Conservation (phyloP, 1,284 basidiomycete genomes). For the Trametes polyzona region DNA sequence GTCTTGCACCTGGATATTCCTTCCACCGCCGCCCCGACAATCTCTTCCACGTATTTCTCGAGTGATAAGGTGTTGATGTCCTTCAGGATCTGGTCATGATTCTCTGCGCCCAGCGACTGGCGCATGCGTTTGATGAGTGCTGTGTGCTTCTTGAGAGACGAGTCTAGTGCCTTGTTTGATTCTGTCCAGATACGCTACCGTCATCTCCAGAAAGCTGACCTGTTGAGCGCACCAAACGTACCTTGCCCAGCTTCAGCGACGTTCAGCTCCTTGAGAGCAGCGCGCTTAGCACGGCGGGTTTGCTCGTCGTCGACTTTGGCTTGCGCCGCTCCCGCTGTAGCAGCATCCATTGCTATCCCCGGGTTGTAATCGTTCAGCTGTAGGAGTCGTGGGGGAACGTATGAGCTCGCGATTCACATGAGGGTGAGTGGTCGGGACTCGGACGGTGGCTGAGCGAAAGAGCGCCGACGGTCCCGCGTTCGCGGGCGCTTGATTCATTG, state of each 20-base stretch:
- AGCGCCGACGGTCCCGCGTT: neutral
- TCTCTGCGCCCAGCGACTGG: slow-evolving; percentile 78
- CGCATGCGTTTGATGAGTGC: slow-evolving; percentile 90
- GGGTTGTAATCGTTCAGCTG: no score
- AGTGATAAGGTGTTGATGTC: slow-evolving; percentile 89
- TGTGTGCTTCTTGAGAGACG: slow-evolving; percentile 93
- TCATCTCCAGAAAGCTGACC: no score
- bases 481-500: no score
- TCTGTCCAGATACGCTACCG: no score
- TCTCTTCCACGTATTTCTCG: slow-evolving; percentile 96
- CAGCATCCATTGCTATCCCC: slow-evolving; percentile 25
- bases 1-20: slow-evolving; percentile 86
- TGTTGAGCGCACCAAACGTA: slow-evolving; percentile 27
- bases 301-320: slow-evolving; percentile 65
- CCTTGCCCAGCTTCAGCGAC: slow-evolving; percentile 50
- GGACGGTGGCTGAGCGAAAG: neutral
- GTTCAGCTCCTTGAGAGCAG: slow-evolving; percentile 61
- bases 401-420: neutral
- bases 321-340: slow-evolving; percentile 28
- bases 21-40: slow-evolving; percentile 86
- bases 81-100: slow-evolving; percentile 86
- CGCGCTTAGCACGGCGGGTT: slow-evolving; percentile 56
- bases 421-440: neutral
- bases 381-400: neutral
- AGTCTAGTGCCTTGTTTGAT: slow-evolving; percentile 72